Evolutionary conservation across 2,329 filamentous ascomycete species (phyloP).

Genomic region (Pezicula carpinea): DNA sequence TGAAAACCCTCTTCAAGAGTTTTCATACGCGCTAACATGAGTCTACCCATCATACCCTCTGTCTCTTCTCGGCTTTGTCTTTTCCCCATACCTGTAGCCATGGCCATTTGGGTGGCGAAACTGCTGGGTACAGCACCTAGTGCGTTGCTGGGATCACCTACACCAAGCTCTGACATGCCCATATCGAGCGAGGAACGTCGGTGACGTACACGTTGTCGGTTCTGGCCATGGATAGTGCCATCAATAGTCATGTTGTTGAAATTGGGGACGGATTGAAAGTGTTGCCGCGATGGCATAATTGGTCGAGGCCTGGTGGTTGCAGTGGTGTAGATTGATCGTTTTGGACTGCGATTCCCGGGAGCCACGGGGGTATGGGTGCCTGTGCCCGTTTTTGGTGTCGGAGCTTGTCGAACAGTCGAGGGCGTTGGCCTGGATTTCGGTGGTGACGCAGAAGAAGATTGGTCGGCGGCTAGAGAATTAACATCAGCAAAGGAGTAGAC

Average conservation of each 20-base stretch:
- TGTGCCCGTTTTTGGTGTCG: constrained; percentile 15
- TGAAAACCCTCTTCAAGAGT: constrained; percentile 87
- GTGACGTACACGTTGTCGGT: constrained; percentile 12
- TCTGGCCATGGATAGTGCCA: constrained; percentile 29
- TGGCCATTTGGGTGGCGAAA: constrained; percentile 76
- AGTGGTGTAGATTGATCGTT: constrained; percentile 30
- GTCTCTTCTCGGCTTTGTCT: constrained; percentile 37
- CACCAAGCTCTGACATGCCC: constrained; percentile 67
- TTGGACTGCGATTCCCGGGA: constrained; percentile 18
- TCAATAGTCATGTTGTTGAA: constrained; percentile 26
- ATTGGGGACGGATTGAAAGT: constrained; percentile 52
- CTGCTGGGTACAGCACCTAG: constrained; percentile 65
- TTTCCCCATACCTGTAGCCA: constrained; percentile 60
- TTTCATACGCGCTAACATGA: constrained; percentile 88
- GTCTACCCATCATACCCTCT: constrained; percentile 70
- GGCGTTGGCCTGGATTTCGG: constrained; percentile 28
- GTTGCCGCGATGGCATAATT: constrained; percentile 45
- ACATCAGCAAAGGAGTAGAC: too few relatives aligned
- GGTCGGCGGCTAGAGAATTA: constrained; percentile 20
- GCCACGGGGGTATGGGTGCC: constrained; percentile 18
- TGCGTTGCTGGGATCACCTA: constrained; percentile 58
- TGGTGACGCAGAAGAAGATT: constrained; percentile 37
- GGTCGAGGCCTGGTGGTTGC: constrained; percentile 49
- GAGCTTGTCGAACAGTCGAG: constrained; percentile 29
- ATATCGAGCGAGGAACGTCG: constrained; percentile 59